phyloP scores from a whole-genome alignment of 345 rosid species.

The Pugionium dolabratum region DNA sequence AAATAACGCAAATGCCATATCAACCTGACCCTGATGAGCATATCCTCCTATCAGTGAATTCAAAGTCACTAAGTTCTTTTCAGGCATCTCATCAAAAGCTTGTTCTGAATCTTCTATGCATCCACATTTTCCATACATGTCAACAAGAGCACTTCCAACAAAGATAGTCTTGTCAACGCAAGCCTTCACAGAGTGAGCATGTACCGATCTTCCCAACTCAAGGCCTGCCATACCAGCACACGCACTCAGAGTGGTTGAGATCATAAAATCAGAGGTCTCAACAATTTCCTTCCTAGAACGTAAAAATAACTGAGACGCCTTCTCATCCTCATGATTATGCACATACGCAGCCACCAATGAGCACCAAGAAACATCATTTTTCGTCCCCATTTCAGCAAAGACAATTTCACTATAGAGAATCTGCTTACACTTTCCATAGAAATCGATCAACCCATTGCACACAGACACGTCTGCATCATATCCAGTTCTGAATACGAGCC shows the following conservation, averaged over 20 bases:
- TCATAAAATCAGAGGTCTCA: constrained; percentile 66
- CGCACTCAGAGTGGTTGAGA: constrained; percentile 67
- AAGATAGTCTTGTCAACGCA: constrained; percentile 60
- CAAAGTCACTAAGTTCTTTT: constrained; percentile 69
- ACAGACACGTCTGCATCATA: constrained; percentile 58
- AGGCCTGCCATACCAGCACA: constrained; percentile 70
- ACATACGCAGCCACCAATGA: constrained; percentile 63
- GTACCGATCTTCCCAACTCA: constrained; percentile 70
- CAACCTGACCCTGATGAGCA: constrained; percentile 73
- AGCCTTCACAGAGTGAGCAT: constrained; percentile 69
- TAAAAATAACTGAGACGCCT: constrained; percentile 54
- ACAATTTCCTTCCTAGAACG: constrained; percentile 55
- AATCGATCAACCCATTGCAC: constrained; percentile 72
- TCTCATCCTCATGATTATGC: constrained; percentile 77
- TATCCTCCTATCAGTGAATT: constrained; percentile 77
- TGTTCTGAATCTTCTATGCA: constrained; percentile 56
- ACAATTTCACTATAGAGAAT: constrained; percentile 50
- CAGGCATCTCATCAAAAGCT: constrained; percentile 61
- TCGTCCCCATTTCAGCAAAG: constrained; percentile 53
- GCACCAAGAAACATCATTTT: constrained; percentile 86
- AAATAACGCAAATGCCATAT: constrained; percentile 57
- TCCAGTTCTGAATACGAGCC: constrained; percentile 56
- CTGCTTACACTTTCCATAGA: constrained; percentile 78
- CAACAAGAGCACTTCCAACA: constrained; percentile 78
- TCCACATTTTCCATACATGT: constrained; percentile 97